Conservation (phyloP, 805 yeast genomes). For the Tetrapisispora namnaoensis region DNA sequence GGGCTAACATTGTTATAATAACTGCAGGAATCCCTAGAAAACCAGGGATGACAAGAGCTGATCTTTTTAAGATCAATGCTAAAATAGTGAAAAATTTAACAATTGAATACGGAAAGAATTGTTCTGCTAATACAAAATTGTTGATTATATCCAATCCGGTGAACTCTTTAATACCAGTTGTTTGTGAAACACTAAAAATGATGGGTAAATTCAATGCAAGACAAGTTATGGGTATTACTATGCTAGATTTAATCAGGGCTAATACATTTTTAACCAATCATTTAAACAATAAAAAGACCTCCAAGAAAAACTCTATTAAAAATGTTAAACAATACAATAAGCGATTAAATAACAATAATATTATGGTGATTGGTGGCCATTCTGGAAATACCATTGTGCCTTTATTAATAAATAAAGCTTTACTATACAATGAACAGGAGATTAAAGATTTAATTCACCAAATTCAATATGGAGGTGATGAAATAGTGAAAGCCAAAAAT, state of each 20-base stretch:
- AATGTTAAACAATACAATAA: slow-evolving; percentile 2
- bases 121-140: slow-evolving; percentile 60
- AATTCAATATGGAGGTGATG: slow-evolving; percentile 84
- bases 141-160: slow-evolving; percentile 72
- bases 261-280: slow-evolving; percentile 43
- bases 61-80: slow-evolving; percentile 74
- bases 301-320: not conserved
- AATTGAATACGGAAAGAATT: slow-evolving; percentile 50
- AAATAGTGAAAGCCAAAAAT: slow-evolving; percentile 74
- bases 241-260: slow-evolving; percentile 69
- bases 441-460: slow-evolving; percentile 59
- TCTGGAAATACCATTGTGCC: slow-evolving; percentile 79
- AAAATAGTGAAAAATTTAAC: slow-evolving; percentile 73
- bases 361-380: slow-evolving; percentile 80
- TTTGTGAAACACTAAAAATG: slow-evolving; percentile 65
- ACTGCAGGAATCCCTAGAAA: slow-evolving; percentile 88
- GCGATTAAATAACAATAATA: slow-evolving; percentile 32
- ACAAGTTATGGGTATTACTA: slow-evolving; percentile 76
- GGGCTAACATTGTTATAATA: slow-evolving; percentile 78
- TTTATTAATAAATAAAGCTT: slow-evolving; percentile 48
- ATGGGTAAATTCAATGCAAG: slow-evolving; percentile 66
- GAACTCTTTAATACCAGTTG: slow-evolving; percentile 77
- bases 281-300: not conserved
- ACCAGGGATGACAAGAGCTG: slow-evolving; percentile 86
- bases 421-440: slow-evolving; percentile 30